Evolutionary conservation across 495 filamentous ascomycete genomes (phyloP), one percentile per base, ranked within the genome.

Genomic region (Mytilinidion resinicola): DNA sequence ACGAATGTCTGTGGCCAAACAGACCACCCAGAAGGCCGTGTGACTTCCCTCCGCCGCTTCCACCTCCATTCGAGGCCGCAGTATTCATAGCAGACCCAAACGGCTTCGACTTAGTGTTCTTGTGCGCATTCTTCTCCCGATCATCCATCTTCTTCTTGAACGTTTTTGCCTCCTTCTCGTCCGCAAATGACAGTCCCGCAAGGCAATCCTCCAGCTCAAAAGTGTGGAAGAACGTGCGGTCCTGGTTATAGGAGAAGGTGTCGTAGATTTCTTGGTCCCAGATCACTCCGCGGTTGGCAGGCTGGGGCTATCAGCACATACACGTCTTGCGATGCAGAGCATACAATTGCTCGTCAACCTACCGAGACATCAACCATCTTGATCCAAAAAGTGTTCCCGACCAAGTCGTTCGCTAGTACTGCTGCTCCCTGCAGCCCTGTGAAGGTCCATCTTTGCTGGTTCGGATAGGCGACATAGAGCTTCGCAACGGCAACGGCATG

Each of bases 201-300:
- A 92, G 76, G 67, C 89, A 96, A 35, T 90, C 82, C 69, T 97
- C 91, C 46, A 95, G 82, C 73, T 97, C 93, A 68, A 98, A 97
- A 4, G 89, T 89, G 70, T 97, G 91, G 74, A 98, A 97, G 72
- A 96, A 98, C 35, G 87, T 90, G 49, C 93, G 86, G 70, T 98
- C 95, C 66, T 93, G 90, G 69, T 96, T 93, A 74, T 97, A 98
- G 38, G 79, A 79, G 76, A 96, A 97, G 46, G 83, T 86, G 53
- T 98, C 91, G 70, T 91, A 97, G 63, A 97, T 86, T 71, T 98
- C 93, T 74, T 96, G 91, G 69, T 98, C 93, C 93, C 93, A 98
- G 64, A 98, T 86, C 25, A 98, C 95, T 49, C 95, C 93, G 64
- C 86, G 82, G 71, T 83, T 84, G 46, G 87, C 77, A 36, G 87